Evolutionary conservation across 2,329 filamentous ascomycete genomes (phyloP).

Genomic region (Calonectria ilicicola): DNA sequence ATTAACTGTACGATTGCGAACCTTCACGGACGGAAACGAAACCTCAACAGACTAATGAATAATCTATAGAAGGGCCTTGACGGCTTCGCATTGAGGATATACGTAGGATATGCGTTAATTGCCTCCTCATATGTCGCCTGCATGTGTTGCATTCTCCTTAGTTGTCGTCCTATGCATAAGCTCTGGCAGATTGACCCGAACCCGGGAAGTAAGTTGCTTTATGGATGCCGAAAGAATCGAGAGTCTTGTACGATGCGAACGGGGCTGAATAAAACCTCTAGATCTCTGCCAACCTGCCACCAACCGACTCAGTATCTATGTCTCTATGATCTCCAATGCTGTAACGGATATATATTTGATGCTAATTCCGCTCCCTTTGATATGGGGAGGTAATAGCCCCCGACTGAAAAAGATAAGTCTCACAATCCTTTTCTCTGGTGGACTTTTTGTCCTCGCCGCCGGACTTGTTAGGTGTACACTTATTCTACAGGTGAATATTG

Average conservation of each 20-base stretch:
- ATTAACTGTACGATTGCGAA: background rate
- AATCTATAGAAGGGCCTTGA: background rate
- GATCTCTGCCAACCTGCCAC: slow-evolving; percentile 11
- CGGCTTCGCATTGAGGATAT: background rate
- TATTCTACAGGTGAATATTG: background rate
- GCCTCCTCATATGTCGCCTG: background rate
- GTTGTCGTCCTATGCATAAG: slow-evolving; percentile 2
- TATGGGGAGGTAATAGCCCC: background rate
- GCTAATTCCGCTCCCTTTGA: background rate
- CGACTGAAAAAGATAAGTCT: background rate
- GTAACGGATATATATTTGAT: slow-evolving; percentile 3
- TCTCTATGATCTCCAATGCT: background rate
- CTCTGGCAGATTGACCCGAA: slow-evolving; percentile 17
- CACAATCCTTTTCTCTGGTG: background rate
- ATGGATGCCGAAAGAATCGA: too few species aligned
- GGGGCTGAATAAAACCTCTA: background rate
- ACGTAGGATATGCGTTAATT: background rate
- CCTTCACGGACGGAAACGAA: background rate
- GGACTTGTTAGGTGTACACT: background rate
- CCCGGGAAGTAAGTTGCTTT: slow-evolving; percentile 9
- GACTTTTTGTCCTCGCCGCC: background rate
- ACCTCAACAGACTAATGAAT: background rate
- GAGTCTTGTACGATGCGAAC: background rate
- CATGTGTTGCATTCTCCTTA: slow-evolving; percentile 2
- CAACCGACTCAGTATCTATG: background rate